Evolutionary conservation across 495 filamentous ascomycete species (phyloP), one percentile per base, ranked within the genome.

Genomic region (Trichoderma gamsii): DNA sequence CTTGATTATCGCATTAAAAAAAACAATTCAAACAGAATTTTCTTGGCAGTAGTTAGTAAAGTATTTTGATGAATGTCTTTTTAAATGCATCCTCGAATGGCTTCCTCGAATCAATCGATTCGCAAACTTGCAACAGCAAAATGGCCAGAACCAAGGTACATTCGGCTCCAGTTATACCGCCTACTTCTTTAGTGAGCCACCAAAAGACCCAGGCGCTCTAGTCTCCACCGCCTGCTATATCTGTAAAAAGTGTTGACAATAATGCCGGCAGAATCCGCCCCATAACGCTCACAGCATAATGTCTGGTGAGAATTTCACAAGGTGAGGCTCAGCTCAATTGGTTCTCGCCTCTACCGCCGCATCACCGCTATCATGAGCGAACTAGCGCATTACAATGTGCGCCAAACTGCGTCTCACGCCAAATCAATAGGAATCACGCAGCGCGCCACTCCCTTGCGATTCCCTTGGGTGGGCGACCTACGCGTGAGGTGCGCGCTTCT

Each of bases 351-450:
- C 27, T 61, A 23, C 15, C 13, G 25, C 25, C 35, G 25, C 56
- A 29, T 35, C 56, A 18, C 16, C 56, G 13, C 4, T 29, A 61
- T 61, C 56, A 61, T 61, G 56, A 32, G 56, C 25, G 56, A 61
- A 21, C 56, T 16, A 21, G 56, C 56, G 56, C 56, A 61, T 32
- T 61, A 61, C 13, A 61, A 61, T 32, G 56, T 61, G 23, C 32
- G 69, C 70, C 51, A 76, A 77, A 66, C 23, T 35, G 65, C 65
- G n/a, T 44, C 65, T n/a, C 65, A 49, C 43, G 44, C 44, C 72
- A 77, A 77, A 64, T 71, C 27, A 23, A 76, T 79, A 43, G 77
- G 77, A 35, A 79, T 79, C 64, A 75, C 72, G 9, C 73, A 77
- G 68, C 72, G 76, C 46, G 72, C 73, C 38, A 72, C 74, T 15